Base-by-base conservation (phyloP, 2,329 filamentous ascomycete species). In the Fusarium veterinarium region DNA sequence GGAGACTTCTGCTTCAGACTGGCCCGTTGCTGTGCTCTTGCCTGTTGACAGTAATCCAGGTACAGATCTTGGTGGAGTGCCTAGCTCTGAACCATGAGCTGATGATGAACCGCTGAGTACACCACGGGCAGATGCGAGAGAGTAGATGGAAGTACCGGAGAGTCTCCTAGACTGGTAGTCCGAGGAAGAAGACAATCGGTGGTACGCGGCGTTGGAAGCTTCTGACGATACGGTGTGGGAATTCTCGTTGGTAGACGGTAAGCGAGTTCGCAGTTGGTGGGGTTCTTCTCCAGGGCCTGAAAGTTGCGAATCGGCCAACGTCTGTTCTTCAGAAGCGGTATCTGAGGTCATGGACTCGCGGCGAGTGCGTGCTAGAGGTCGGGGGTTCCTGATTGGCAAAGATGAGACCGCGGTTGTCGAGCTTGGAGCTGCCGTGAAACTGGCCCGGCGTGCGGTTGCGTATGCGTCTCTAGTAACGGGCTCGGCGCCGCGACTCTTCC, bases 81-180 rank as follows among this genome's bases (percentile, higher is more conserved):
- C 81, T 46, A 79, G 80, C 46, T 91, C 89, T 60, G 88, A 88
- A 25, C 87, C 86, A 78, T 85, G 85, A 25, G 83, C 83, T 57
- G 89, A 90, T 23, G 84, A 83, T 37, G 86, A 84, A 23, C 87
- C 86, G 70, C 87, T 79, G 20, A 79, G 66, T 33, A 85, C 83
- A 37, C 85, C 87, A 49, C 87, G 87, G 59, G 86, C 88, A 10
- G 91, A 92, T 48, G 89, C 88, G 30, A 92, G 82, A 37, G 92
- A 94, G 78, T 92, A 92, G 56, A 93, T 83, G 2, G 93, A 95
- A 12, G 91, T 93, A 67, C 92, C 88, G 30, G 92, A 95, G 79
- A 92, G 85, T 56, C 93, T 90, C 76, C 93, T 92, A 48, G 85
- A 85, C 42, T 91, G 84, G 28, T 80, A 77, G 25, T 88, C 86